phyloP scores from a whole-genome alignment of 495 filamentous ascomycete genomes.

The Trichocladium antarcticum region DNA sequence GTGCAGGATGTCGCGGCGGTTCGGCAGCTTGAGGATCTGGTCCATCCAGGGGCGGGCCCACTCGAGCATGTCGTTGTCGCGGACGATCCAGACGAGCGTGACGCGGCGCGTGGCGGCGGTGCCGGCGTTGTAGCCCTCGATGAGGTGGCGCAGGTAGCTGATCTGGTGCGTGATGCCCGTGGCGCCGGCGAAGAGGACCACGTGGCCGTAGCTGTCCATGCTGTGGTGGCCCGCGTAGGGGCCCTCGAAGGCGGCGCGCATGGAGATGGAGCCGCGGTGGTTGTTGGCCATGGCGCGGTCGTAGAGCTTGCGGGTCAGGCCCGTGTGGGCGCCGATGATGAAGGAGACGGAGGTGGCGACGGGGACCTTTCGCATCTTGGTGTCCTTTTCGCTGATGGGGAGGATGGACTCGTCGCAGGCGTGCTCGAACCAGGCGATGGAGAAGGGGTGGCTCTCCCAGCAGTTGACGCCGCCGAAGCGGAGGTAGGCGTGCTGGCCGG shows the following conservation, averaged over 20 bases:
- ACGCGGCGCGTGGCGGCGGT: slow-evolving; percentile 70
- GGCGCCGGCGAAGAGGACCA: slow-evolving; percentile 81
- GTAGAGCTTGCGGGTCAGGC: slow-evolving; percentile 78
- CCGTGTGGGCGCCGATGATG: slow-evolving; percentile 72
- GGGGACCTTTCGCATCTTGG: too few relatives aligned
- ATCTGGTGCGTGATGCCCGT: slow-evolving; percentile 93
- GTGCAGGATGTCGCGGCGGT: slow-evolving; percentile 63
- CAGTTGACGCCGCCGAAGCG: slow-evolving; percentile 63
- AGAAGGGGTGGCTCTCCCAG: slow-evolving; percentile 91
- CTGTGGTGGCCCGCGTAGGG: slow-evolving; percentile 76
- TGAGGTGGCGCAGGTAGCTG: slow-evolving; percentile 71
- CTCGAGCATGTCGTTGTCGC: slow-evolving; percentile 73
- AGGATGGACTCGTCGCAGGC: slow-evolving; percentile 19
- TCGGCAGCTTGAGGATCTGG: slow-evolving; percentile 63
- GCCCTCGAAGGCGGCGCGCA: slow-evolving; percentile 58
- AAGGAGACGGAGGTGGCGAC: slow-evolving; percentile 42
- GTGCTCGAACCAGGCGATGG: slow-evolving; percentile 69
- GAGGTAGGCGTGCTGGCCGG: slow-evolving; percentile 82
- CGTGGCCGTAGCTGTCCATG: slow-evolving; percentile 81
- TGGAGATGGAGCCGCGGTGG: slow-evolving; percentile 15
- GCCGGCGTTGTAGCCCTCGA: slow-evolving; percentile 59
- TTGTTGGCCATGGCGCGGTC: slow-evolving; percentile 29
- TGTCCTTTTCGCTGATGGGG: slow-evolving; percentile 24
- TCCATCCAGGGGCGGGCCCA: slow-evolving; percentile 96
- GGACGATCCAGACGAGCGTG: slow-evolving; percentile 82